Percentiles rank a stretch among this genome's conserved stretches.
phyloP scores from a whole-genome alignment of 2,329 filamentous ascomycete species.

The Ophiostoma pallidulum region DNA sequence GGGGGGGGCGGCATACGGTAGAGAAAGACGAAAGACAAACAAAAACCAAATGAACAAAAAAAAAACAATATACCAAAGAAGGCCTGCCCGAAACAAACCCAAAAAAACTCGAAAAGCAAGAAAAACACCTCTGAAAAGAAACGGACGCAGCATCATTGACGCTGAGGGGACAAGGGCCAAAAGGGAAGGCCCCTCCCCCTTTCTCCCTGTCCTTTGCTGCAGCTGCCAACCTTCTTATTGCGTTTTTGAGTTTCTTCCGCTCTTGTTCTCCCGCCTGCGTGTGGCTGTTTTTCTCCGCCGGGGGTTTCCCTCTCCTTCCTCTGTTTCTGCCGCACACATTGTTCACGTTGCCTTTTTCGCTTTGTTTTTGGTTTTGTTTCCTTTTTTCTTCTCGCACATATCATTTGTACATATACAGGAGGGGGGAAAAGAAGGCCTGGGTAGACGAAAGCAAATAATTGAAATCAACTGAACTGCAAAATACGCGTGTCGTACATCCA shows the following conservation, averaged over 20 bases:
- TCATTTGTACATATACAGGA: slow-evolving; percentile 21
- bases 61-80: too few relatives aligned
- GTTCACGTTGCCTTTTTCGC: slow-evolving; percentile 24
- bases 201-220: not conserved
- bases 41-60: slow-evolving; percentile 11
- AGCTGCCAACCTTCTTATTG: too few relatives aligned
- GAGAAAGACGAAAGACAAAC: too few relatives aligned
- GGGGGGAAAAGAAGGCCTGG: slow-evolving; percentile 6
- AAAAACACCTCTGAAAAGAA: too few relatives aligned
- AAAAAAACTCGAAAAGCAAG: slow-evolving; percentile 8
- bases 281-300: not conserved
- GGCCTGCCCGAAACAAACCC: too few relatives aligned
- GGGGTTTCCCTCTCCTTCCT: too few relatives aligned
- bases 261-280: too few relatives aligned
- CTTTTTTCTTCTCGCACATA: not conserved
- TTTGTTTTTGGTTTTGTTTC: not conserved
- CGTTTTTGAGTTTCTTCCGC: too few relatives aligned
- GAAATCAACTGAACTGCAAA: slow-evolving; percentile 1
- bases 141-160: too few relatives aligned
- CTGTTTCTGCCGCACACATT: slow-evolving; percentile 30
- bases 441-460: slow-evolving; percentile 16
- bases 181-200: not conserved
- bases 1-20: too few relatives aligned
- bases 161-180: too few relatives aligned
- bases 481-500: too few relatives aligned